Evolutionary conservation across 2,329 filamentous ascomycete species (phyloP), one percentile per base, ranked within the genome.

Genomic region (Cladosporium phlei): DNA sequence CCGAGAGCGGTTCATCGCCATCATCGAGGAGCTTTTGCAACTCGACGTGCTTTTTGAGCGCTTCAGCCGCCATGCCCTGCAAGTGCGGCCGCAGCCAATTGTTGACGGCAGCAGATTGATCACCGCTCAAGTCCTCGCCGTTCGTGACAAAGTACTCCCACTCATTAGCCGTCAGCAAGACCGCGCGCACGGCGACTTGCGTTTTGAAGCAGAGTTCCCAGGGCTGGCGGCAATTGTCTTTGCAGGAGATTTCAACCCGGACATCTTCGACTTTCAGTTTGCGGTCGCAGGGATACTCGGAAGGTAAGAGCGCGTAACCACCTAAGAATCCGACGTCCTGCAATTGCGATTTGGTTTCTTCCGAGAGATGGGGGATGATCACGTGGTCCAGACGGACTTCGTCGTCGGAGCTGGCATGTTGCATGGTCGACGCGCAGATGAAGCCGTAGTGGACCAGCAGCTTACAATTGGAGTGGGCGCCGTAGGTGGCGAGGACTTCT

Each of bases 401-500:
- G 52, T 75, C 71, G 45, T 67, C 63, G 14, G 51, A 46, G 46
- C 68, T 70, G 8, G 44, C 51, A 1, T 48, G 48, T 34, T 5
- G 44, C 22, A 7, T 47, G 5, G 37, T 38, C 27, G 50, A 46
- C 1, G 35, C 37, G 34, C 68, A 61, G 11, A 73, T 62, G 55
- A 75, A 75, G n/a, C 72, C 72, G 47, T 75, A 90, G 64, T 88
- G 85, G 0, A 79, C 75, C 2, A 89, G 73, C 14, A 89, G 66
- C 54, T 86, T 85, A 59, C 89, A 85, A 52, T 87, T 86, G 21
- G 75, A 75, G 60, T 89, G 85, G 1, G 73, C 63, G 3, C 86
- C 86, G 56, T 90, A 90, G 21, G 76, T 80, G 20, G 86, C 79
- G 50, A 76, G 78, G 1, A 90, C 68, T 66, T 89, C 85, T 16